phyloP scores from a whole-genome alignment of 345 rosid species.

The Iberis pinnata region DNA sequence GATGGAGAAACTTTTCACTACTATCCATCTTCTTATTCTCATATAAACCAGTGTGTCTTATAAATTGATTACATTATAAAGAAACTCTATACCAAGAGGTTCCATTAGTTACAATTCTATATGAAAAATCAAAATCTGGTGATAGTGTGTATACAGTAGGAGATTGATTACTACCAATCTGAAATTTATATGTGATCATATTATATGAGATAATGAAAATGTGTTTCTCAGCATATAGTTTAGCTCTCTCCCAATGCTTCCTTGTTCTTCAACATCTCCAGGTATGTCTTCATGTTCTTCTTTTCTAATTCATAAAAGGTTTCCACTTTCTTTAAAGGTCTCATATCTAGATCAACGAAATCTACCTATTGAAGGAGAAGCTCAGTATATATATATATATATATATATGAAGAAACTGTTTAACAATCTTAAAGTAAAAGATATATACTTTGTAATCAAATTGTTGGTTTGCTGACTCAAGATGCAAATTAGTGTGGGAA shows the following conservation, averaged over 20 bases:
- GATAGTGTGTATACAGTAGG: too few relatives aligned
- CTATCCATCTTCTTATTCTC: not conserved
- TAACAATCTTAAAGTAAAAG: not conserved
- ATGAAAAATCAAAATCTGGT: too few relatives aligned
- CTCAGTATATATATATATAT: not conserved
- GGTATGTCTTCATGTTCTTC: slow-evolving; percentile 45
- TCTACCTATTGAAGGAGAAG: slow-evolving; percentile 37
- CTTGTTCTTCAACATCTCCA: slow-evolving; percentile 32
- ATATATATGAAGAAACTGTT: not conserved
- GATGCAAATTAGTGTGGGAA: slow-evolving; percentile 33
- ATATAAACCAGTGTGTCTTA: too few relatives aligned
- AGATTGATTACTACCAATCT: not conserved
- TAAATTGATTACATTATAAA: slow-evolving; percentile 25
- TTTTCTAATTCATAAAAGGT: slow-evolving; percentile 52
- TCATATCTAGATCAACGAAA: slow-evolving; percentile 87
- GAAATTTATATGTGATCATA: not conserved
- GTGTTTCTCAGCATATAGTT: slow-evolving; percentile 15
- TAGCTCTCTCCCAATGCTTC: slow-evolving; percentile 18
- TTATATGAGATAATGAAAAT: slow-evolving; percentile 13
- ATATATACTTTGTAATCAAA: slow-evolving; percentile 66
- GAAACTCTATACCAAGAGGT: too few relatives aligned
- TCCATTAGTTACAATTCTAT: too few relatives aligned
- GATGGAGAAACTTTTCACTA: slow-evolving; percentile 1
- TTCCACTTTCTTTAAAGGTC: slow-evolving; percentile 68
- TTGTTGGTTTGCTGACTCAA: slow-evolving; percentile 62